Base-by-base conservation (phyloP, 1,284 basidiomycete genomes). In the Exobasidium cylindrosporum region DNA sequence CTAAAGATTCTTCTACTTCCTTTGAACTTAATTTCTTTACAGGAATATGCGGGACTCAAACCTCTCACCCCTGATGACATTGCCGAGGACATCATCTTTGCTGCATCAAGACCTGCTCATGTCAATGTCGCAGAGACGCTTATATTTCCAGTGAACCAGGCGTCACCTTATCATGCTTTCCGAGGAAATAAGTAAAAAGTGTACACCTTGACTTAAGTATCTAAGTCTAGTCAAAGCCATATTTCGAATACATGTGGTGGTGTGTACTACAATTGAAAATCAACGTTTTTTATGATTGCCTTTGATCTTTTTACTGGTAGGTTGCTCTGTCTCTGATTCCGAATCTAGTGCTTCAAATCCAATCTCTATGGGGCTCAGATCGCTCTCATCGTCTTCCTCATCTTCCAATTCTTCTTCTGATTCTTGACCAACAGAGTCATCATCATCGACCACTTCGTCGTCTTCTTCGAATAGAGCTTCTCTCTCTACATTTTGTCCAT, bases 31-130 rank as follows among this genome's bases (percentile, higher is more conserved):
- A 50, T 31, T 23, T 24, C n/a, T n/a, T n/a, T n/a, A n/a, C n/a
- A 55, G 14, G 32, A 55, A 55, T 79, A 79, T 61, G 61, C 69
- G 49, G 77, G 77, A 11, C 62, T 79, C 6, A 66, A 74, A 54
- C 73, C 77, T 13, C 60, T 79, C 47, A 73, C 64, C 10, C 64
- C 58, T 35, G 68, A 80, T 1, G 79, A 80, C 57, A 75, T 78
- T 44, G 95, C 95, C 1, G 94, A 98, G 81, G 92, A 98, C 81
- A 95, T 99, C 74, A 92, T 97, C 11, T 99, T 92, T 92, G 87
- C 88, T 21, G 92, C 94, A 21, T 85, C 88, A 13, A 87, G 93
- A 46, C 75, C 77, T 30, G 44, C 72, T 11, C 78, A 80, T 57
- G 79, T 80, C 53, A 77, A 80, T 47, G 62, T 79, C 32, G 78